Conservation (phyloP, 441 rosid species). For the Manihot esculenta region DNA sequence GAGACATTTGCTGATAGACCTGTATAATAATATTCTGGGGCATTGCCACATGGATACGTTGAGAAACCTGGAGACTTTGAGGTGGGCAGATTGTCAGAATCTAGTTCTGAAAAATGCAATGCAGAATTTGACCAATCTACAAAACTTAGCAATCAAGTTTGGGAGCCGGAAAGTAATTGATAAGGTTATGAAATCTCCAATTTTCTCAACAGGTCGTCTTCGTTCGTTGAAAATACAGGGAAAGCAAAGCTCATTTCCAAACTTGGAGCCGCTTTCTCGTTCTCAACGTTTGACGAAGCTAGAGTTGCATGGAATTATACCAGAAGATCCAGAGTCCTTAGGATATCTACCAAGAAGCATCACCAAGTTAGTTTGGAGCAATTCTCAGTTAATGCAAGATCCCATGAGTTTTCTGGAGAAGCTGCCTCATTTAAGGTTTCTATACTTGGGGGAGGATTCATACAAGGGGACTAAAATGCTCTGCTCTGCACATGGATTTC, state of each 20-base stretch:
- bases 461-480: constrained; percentile 4
- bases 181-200: neutral
- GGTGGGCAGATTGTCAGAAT: neutral
- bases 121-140: constrained; percentile 9
- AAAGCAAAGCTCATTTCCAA: neutral
- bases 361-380: neutral
- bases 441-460: neutral
- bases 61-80: constrained; percentile 5
- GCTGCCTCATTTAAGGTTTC: constrained; percentile 6
- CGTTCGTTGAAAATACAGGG: constrained; percentile 1
- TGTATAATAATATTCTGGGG: no score
- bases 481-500: neutral
- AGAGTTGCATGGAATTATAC: neutral
- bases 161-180: neutral
- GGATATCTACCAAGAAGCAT: neutral
- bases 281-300: constrained; percentile 8
- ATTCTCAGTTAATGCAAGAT: neutral
- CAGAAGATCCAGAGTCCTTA: neutral
- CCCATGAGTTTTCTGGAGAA: constrained; percentile 14
- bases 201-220: neutral
- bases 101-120: neutral
- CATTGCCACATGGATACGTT: neutral
- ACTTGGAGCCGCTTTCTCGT: constrained; percentile 1
- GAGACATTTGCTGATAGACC: constrained; percentile 1
- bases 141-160: neutral